Conservation (phyloP, 768 basidiomycete genomes). For the Dacryopinax primogenitus region DNA sequence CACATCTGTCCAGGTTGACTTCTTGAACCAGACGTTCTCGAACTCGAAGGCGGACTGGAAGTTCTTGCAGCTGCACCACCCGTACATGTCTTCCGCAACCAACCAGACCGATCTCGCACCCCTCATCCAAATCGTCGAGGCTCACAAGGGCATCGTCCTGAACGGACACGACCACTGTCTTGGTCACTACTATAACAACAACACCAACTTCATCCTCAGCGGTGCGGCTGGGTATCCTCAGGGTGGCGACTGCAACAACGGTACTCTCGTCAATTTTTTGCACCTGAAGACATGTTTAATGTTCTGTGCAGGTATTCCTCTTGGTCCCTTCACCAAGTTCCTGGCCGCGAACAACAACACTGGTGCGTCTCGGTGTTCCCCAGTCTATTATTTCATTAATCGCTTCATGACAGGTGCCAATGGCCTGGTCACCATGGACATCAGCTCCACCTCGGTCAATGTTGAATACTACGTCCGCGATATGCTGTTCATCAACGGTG, state of each 20-base stretch:
- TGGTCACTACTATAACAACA: background rate
- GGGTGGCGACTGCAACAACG: background rate
- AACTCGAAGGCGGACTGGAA: slow-evolving; percentile 1
- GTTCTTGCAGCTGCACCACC: background rate
- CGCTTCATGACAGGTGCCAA: background rate
- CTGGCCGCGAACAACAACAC: background rate
- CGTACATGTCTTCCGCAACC: background rate
- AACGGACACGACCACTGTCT: background rate
- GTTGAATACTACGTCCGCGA: background rate
- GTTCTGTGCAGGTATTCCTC: background rate
- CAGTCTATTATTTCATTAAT: background rate
- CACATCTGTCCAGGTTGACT: background rate
- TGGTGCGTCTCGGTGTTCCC: background rate
- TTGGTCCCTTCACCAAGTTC: background rate
- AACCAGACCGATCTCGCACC: background rate
- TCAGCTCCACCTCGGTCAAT: background rate
- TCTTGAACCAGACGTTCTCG: background rate
- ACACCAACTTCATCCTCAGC: background rate
- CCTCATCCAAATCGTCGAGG: background rate
- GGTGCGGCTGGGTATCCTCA: background rate
- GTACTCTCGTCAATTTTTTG: background rate
- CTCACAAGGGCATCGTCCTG: background rate
- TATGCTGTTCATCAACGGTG: background rate
- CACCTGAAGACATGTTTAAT: background rate
- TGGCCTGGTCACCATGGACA: background rate